phyloP scores from a whole-genome alignment of 108 stramenopile species.

The Cyclotella atomus region DNA sequence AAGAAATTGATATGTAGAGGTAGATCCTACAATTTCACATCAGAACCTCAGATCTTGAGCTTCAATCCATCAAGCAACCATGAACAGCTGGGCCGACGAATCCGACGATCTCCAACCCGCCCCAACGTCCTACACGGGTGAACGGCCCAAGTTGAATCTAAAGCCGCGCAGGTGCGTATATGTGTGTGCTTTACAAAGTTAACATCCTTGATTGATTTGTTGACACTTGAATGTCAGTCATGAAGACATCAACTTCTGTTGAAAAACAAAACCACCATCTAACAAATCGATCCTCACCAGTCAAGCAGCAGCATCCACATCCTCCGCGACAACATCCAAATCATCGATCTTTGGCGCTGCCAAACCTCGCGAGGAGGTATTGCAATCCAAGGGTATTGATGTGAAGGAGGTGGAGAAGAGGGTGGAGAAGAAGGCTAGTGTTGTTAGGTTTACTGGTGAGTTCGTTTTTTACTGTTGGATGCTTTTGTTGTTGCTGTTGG shows the following conservation, averaged over 20 bases:
- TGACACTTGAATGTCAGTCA: background rate
- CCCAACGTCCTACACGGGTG: slow-evolving; percentile 8
- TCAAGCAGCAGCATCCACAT: background rate
- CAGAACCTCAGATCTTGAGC: no score
- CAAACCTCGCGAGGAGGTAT: slow-evolving; percentile 55
- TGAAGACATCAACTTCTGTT: background rate
- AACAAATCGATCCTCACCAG: background rate
- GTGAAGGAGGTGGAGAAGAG: slow-evolving; percentile 43
- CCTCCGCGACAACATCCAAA: slow-evolving; percentile 25
- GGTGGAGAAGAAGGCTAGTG: slow-evolving; percentile 54
- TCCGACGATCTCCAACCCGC: slow-evolving; percentile 31
- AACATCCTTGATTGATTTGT: no score
- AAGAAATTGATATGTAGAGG: no score
- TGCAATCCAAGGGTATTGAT: slow-evolving; percentile 62
- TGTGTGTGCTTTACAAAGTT: no score
- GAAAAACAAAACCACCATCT: background rate
- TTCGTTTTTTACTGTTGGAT: background rate
- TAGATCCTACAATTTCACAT: no score
- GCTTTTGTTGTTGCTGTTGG: background rate
- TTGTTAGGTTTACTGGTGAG: slow-evolving; percentile 47
- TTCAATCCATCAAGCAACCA: no score
- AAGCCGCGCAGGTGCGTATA: slow-evolving; percentile 36
- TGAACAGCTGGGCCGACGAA: slow-evolving; percentile 50
- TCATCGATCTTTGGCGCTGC: slow-evolving; percentile 56
- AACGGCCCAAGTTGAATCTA: slow-evolving; percentile 45